A percentile compares a stretch with the other conserved stretches of the same genome.
Evolutionary conservation across 257 asterid genomes (phyloP).

Genomic region (Plantago ovata): DNA sequence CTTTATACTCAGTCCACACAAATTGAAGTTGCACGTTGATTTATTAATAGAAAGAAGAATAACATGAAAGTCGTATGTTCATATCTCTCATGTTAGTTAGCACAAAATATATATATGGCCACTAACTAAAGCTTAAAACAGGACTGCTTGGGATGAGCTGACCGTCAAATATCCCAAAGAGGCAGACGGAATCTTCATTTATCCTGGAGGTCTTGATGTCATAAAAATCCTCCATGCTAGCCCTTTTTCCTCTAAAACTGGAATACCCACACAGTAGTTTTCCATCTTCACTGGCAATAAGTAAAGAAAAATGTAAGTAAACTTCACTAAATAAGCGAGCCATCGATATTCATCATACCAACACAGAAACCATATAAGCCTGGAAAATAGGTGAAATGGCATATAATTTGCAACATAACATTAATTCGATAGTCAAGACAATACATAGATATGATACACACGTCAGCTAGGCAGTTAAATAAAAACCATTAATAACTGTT

Average conservation of each 20-base stretch:
- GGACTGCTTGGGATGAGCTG: slow-evolving; percentile 23
- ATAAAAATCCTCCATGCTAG: slow-evolving; percentile 95
- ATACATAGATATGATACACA: not conserved
- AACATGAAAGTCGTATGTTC: no score
- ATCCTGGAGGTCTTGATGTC: slow-evolving; percentile 73
- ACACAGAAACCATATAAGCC: slow-evolving; percentile 10
- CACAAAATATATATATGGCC: not conserved
- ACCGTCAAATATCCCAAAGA: slow-evolving; percentile 99
- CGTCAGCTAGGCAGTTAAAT: slow-evolving; percentile 8
- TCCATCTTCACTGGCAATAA: slow-evolving; percentile 81
- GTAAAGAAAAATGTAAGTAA: slow-evolving; percentile 24
- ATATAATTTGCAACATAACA: no score
- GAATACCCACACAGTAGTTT: slow-evolving; percentile 84
- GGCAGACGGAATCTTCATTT: slow-evolving; percentile 69
- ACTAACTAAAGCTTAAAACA: slow-evolving; percentile 1
- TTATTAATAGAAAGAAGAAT: no score
- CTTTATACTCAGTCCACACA: not conserved
- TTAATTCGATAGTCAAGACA: slow-evolving; percentile 2
- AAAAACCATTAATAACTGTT: slow-evolving; percentile 4
- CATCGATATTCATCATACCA: slow-evolving; percentile 11
- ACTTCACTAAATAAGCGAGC: slow-evolving; percentile 3
- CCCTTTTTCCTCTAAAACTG: slow-evolving; percentile 94
- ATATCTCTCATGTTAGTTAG: no score
- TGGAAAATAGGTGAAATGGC: no score
- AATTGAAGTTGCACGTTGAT: not conserved